Percentiles rank a stretch among this genome's conserved stretches.
These are phyloP conservation scores for Russula sp. DNA, from an alignment of 768 basidiomycete genomes.

Conservation along the genomic window DNA sequence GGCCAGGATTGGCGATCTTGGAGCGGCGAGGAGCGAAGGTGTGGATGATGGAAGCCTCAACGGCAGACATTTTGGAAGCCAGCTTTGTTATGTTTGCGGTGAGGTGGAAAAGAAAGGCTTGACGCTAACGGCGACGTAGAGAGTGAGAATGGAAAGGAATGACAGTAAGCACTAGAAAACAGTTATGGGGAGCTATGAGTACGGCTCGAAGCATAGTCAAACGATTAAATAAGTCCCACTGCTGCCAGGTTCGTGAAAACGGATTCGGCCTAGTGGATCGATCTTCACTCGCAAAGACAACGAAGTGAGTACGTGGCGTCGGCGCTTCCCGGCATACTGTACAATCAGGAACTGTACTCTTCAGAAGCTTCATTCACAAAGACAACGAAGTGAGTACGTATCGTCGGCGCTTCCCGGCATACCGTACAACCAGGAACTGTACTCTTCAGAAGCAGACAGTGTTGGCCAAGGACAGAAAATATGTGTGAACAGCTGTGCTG, in stretches of 20 bases:
- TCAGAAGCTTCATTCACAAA: too few species aligned
- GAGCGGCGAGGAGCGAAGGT: neutral
- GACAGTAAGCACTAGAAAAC: neutral
- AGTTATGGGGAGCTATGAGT: neutral
- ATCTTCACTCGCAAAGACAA: too few species aligned
- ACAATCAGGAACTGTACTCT: too few species aligned
- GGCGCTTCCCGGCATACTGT: neutral
- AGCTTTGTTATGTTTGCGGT: neutral
- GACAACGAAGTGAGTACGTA: too few species aligned
- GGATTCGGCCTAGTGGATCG: neutral
- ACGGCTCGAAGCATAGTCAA: neutral
- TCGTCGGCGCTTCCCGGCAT: too few species aligned
- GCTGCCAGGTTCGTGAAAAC: neutral
- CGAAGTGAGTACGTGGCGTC: neutral
- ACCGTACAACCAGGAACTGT: too few species aligned
- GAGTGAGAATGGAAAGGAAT: neutral
- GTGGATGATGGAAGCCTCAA: slow-evolving; percentile 1
- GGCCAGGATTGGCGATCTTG: slow-evolving; percentile 28
- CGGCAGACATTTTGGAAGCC: slow-evolving; percentile 15
- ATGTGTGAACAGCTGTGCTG: too few species aligned
- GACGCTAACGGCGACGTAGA: neutral
- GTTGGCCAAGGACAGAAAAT: too few species aligned
- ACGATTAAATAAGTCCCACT: neutral
- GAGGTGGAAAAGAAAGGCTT: neutral
- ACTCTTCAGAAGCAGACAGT: too few species aligned